Evolutionary conservation across 1,139 yeast species (phyloP), one percentile per base, ranked within the genome.

Genomic region (Geotrichum citri-aurantii): DNA sequence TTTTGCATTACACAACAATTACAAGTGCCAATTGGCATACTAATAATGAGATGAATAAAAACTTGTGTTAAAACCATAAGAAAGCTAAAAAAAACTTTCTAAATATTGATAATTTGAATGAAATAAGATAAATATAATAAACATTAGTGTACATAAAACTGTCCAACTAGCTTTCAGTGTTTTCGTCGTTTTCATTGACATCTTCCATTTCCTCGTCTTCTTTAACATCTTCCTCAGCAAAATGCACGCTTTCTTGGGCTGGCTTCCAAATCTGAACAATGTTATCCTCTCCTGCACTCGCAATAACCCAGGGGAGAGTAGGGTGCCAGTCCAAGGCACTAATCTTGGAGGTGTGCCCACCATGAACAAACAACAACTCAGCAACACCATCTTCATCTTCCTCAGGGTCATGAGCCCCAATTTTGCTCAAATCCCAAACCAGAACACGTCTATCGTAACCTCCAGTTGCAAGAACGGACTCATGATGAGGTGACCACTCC

Each of bases 311-410:
- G 11, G 86, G 84, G 63, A 86, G 86, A 64, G 83, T 84, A 1
- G 84, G 82, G 61, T 91, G 88, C 99, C 99, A 93, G 52, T 85
- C 82, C 52, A 92, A 77, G 69, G 92, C 98, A 66, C 87, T 85
- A 17, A 93, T 88, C 24, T 95, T 92, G 58, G 87, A 77, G 80
- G 93, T 83, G 70, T 93, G 99, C 0, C 99, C 99, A 12, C 87
- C 89, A 71, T 95, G 99, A 42, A 81, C 79, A 68, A 93, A 92
- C 24, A 85, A 61, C 51, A 85, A 73, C 48, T 75, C 79, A 2
- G 75, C 71, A 2, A 70, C 69, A 2, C 72, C 72, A 52, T 70
- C 63, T 60, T 68, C 72, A 27, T 57, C 69, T 60, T 61, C 75
- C 59, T 70, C 74, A 2, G 62, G 62, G 59, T 60, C 66, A 54